phyloP scores from a whole-genome alignment of 139 green algal genomes.

The Chlorella sorokiniana region DNA sequence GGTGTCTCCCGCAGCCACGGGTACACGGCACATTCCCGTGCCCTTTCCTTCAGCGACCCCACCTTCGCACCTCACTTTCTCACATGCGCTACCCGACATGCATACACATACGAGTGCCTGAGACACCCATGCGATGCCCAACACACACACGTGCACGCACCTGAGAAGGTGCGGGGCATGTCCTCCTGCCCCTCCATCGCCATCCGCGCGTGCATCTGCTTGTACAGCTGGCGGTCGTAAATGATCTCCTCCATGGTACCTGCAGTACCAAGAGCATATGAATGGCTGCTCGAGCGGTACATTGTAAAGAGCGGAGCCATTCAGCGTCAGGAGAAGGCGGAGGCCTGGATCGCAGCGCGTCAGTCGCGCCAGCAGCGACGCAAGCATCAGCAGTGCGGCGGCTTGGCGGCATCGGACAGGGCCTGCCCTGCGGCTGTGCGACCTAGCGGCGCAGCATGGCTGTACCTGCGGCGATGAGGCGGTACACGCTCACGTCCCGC shows the following conservation, averaged over 20 bases:
- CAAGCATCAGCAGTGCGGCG: too few relatives aligned
- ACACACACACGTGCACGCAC: neutral
- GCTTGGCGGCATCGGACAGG: too few relatives aligned
- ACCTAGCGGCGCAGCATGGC: neutral
- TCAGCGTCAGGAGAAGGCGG: neutral
- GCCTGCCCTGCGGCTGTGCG: neutral
- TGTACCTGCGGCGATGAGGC: conserved; percentile 7
- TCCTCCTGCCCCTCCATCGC: neutral
- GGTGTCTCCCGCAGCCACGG: too few relatives aligned
- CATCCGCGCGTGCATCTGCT: conserved; percentile 31
- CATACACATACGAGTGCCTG: too few relatives aligned
- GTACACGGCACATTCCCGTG: too few relatives aligned
- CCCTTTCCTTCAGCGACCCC: too few relatives aligned
- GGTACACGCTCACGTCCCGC: conserved; percentile 72
- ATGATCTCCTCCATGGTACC: conserved; percentile 72
- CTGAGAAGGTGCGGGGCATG: conserved; percentile 6
- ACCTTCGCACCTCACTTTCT: too few relatives aligned
- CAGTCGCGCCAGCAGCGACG: too few relatives aligned
- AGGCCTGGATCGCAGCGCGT: too few relatives aligned
- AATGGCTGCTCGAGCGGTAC: neutral
- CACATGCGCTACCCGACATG: too few relatives aligned
- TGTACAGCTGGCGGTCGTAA: conserved; percentile 57
- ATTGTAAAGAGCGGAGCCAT: neutral
- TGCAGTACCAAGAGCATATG: conserved; percentile 4
- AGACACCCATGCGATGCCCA: too few relatives aligned